A percentile compares a stretch with the other conserved stretches of the same genome.
Conservation (phyloP, 1,284 basidiomycete species). For the Apiotrichum domesticum region DNA sequence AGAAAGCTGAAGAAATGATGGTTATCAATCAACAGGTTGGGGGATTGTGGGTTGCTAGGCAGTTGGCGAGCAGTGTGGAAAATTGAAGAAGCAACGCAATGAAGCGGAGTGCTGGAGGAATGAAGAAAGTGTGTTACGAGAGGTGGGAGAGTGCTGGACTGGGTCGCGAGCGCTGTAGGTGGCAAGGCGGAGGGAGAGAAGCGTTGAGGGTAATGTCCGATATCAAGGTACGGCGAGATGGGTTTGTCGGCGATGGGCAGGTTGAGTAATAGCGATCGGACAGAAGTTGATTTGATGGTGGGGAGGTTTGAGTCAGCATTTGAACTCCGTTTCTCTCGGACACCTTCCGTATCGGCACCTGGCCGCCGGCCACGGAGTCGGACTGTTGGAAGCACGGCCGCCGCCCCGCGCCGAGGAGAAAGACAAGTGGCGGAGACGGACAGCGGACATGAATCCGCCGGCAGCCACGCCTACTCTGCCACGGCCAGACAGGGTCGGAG, state of each 20-base stretch:
- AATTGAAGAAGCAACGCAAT: slow-evolving; percentile 1
- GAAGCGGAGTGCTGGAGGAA: slow-evolving; percentile 8
- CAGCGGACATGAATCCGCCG: no score
- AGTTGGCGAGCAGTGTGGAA: not conserved
- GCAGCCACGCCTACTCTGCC: no score
- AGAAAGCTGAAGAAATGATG: not conserved
- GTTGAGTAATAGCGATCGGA: no score
- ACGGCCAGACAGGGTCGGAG: no score
- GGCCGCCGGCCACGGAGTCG: no score
- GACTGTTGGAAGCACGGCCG: no score
- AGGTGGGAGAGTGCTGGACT: slow-evolving; percentile 64
- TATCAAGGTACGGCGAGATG: not conserved
- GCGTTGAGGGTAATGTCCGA: not conserved
- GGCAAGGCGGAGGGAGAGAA: not conserved
- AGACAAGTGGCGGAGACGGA: no score
- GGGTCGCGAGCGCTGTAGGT: slow-evolving; percentile 81
- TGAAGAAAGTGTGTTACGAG: slow-evolving; percentile 4
- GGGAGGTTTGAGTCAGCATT: not conserved
- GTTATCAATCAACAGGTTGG: not conserved
- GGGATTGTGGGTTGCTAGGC: not conserved
- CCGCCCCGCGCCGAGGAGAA: no score
- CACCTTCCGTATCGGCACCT: no score
- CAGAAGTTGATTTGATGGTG: not conserved
- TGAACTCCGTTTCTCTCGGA: no score
- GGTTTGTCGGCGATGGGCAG: no score